Base-by-base conservation (phyloP, 2,329 filamentous ascomycete genomes). In the Alternaria gansuensis region DNA sequence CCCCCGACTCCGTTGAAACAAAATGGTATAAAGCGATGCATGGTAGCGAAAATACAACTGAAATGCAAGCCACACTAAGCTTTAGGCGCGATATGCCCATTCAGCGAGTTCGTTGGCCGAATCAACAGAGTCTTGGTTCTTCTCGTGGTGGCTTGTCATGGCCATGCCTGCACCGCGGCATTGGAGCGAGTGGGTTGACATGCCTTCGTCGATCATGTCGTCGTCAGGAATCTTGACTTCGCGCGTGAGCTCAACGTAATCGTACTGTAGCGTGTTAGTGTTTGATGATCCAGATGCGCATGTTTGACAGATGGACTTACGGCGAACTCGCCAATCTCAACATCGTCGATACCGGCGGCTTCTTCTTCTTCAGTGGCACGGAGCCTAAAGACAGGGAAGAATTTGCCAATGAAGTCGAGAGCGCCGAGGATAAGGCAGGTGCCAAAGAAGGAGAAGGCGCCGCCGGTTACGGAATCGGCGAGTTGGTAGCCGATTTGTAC, bases 251-350 rank as follows among this genome's bases (percentile, higher is more conserved):
- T 96, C 92, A 65, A 96, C 91, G 70, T 96, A 96, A 78, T 96
- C 93, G 77, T 96, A 96, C 81, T 85, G 62, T 29, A 13, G 45
- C 34, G 36, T 50, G 40, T 71, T 60, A 66, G 59, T 52, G 29
- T 26, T 29, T 24, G 10, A 11, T 33, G 10, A 9, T 33, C n/a
- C 33, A 34, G 33, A 34, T 34, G 8, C 28, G 8, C n/a, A 14
- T 14, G 2, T 34, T 34, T 34, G 33, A 6, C 5, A 2, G 13
- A 14, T 14, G 17, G 11, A 81, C 83, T 75, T 82, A 85, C 84
- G n/a, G 92, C 93, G 75, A 95, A 96, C 81, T 96, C 93, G 75
- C 93, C 93, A 72, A 96, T 91, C 79, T 97, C 92, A 24, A 90
- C 88, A 70, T 96, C 93, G 71, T 96, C 92, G 60, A 96, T 93